A percentile compares a stretch with the other conserved stretches of the same genome.
phyloP scores from a whole-genome alignment of 2,329 filamentous ascomycete genomes.

The Colletotrichum theobromicola region DNA sequence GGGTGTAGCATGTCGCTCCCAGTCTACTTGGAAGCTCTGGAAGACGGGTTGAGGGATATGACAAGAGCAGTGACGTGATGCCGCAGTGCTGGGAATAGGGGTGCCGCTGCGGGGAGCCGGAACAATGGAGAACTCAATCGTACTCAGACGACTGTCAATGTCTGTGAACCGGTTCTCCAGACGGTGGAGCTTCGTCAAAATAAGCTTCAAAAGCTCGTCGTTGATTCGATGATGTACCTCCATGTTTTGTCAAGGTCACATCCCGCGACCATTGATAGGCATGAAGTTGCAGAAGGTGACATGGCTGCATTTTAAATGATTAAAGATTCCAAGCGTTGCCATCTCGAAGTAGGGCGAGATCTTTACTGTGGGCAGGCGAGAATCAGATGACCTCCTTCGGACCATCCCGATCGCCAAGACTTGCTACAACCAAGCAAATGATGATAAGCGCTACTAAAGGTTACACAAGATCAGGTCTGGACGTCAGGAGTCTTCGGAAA shows the following conservation, averaged over 20 bases:
- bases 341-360: background rate
- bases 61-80: background rate
- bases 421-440: background rate
- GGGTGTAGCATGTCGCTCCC: background rate
- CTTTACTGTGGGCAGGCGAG: background rate
- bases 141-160: background rate
- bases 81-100: background rate
- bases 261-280: background rate
- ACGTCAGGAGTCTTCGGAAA: background rate
- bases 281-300: background rate
- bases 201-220: slow-evolving; percentile 10
- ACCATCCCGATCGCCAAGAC: background rate
- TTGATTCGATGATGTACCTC: background rate
- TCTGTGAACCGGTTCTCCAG: slow-evolving; percentile 1
- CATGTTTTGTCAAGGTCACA: background rate
- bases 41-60: background rate
- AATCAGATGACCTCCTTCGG: background rate
- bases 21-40: background rate
- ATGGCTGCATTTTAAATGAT: background rate
- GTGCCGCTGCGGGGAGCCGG: background rate
- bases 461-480: background rate
- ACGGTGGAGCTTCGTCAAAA: slow-evolving; percentile 5
- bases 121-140: background rate
- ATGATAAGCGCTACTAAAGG: background rate
- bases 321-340: background rate